A percentile compares a stretch with the other conserved stretches of the same genome.
These are phyloP conservation scores for Xylaria scruposa DNA, from an alignment of 495 filamentous ascomycete species.

Conservation along the genomic window DNA sequence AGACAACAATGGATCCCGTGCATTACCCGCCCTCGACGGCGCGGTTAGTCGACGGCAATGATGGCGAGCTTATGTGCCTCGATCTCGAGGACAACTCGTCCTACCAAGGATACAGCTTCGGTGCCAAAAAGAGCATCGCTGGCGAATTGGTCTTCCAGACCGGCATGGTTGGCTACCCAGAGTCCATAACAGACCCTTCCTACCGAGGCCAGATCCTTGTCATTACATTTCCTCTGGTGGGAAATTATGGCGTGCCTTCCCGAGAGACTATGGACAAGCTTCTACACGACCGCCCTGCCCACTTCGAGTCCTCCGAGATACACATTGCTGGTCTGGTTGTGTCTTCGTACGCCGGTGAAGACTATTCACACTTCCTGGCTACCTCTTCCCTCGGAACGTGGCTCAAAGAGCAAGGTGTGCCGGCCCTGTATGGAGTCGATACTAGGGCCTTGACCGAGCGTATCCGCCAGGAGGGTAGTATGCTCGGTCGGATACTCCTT, in stretches of 20 bases:
- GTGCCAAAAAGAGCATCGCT: slow-evolving; percentile 86
- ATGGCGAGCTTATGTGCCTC: slow-evolving; percentile 72
- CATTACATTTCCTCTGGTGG: slow-evolving; percentile 87
- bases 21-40: slow-evolving; percentile 64
- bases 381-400: slow-evolving; percentile 87
- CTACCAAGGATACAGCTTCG: slow-evolving; percentile 94
- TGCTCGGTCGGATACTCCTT: slow-evolving; percentile 89
- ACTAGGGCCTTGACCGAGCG: slow-evolving; percentile 92
- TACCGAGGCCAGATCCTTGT: slow-evolving; percentile 93
- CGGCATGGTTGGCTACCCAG: slow-evolving; percentile 98
- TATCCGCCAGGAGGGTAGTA: slow-evolving; percentile 91
- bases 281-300: slow-evolving; percentile 80
- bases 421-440: slow-evolving; percentile 96
- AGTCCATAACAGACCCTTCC: slow-evolving; percentile 91
- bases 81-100: slow-evolving; percentile 89
- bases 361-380: slow-evolving; percentile 93
- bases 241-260: slow-evolving; percentile 94
- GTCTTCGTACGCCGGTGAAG: slow-evolving; percentile 89
- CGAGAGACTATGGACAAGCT: slow-evolving; percentile 81
- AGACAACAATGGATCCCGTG: slow-evolving; percentile 45
- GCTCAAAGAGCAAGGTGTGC: slow-evolving; percentile 93
- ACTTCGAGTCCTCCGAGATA: slow-evolving; percentile 91
- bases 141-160: slow-evolving; percentile 99
- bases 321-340: slow-evolving; percentile 91
- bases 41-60: slow-evolving; percentile 50